Conservation (phyloP, 192 early-diverging fungal genomes). For the Geosiphon pyriformis region DNA sequence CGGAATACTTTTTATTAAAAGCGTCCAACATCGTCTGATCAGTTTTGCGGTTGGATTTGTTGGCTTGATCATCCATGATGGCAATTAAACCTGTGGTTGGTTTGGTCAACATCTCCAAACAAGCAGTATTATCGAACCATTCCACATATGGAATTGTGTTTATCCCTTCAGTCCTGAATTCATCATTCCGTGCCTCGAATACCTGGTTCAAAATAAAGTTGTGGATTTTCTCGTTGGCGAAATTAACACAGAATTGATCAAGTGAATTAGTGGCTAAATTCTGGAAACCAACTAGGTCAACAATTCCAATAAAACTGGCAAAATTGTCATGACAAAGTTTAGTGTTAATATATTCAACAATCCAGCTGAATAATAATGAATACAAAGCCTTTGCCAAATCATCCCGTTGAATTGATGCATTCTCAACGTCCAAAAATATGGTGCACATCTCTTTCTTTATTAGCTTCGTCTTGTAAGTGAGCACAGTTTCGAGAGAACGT, state of each 20-base stretch:
- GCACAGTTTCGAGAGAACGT: constrained; percentile 62
- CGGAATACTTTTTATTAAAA: constrained; percentile 45
- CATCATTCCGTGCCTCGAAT: constrained; percentile 61
- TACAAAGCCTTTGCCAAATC: constrained; percentile 70
- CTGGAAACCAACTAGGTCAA: constrained; percentile 82
- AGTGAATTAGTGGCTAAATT: constrained; percentile 48
- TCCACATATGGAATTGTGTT: constrained; percentile 44
- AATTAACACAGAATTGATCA: constrained; percentile 72
- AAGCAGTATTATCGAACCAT: constrained; percentile 58
- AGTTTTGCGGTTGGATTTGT: constrained; percentile 42
- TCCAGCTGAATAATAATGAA: constrained; percentile 79
- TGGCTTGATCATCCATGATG: constrained; percentile 64
- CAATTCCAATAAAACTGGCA: constrained; percentile 73
- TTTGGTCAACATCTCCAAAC: constrained; percentile 68
- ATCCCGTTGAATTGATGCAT: constrained; percentile 68
- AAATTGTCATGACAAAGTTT: constrained; percentile 67
- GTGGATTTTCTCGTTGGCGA: constrained; percentile 84
- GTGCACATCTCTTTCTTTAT: constrained; percentile 80
- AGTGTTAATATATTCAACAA: constrained; percentile 78
- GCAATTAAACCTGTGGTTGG: constrained; percentile 60
- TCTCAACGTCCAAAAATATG: constrained; percentile 68
- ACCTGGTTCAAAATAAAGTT: constrained; percentile 65
- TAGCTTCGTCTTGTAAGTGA: constrained; percentile 78
- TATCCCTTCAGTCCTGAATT: constrained; percentile 59
- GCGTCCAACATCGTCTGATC: constrained; percentile 50